Conservation (phyloP, 495 filamentous ascomycete species). For the Letharia lupina region DNA sequence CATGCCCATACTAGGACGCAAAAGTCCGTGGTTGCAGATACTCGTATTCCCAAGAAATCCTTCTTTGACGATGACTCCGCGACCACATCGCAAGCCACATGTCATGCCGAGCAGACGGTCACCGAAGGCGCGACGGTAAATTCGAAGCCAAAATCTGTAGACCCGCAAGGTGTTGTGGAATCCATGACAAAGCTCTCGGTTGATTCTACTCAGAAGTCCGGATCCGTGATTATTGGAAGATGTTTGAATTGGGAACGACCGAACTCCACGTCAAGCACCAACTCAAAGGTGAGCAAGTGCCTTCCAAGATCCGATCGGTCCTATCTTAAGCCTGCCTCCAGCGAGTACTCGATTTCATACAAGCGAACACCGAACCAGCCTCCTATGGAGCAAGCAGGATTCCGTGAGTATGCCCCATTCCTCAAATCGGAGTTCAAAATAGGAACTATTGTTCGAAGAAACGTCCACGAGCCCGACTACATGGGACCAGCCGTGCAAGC, state of each 20-base stretch:
- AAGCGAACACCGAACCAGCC: not conserved
- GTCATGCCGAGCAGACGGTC: not conserved
- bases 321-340: not conserved
- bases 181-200: not conserved
- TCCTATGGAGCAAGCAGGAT: not conserved
- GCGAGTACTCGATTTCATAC: not conserved
- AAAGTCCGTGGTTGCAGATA: not conserved
- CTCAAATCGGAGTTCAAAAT: not conserved
- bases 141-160: too few relatives aligned
- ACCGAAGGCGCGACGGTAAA: too few relatives aligned
- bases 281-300: not conserved
- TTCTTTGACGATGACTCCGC: not conserved
- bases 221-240: not conserved
- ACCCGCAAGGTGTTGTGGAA: not conserved
- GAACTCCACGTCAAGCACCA: not conserved
- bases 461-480: not conserved
- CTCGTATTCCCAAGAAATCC: not conserved
- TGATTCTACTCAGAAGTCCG: not conserved
- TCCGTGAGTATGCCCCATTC: not conserved
- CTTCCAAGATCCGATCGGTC: not conserved
- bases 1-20: not conserved
- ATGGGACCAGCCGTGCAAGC: not conserved
- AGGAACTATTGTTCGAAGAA: not conserved
- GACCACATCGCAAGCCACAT: not conserved
- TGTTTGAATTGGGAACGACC: not conserved